Conservation (phyloP, 257 asterid species). For the Eustoma russellianum region DNA sequence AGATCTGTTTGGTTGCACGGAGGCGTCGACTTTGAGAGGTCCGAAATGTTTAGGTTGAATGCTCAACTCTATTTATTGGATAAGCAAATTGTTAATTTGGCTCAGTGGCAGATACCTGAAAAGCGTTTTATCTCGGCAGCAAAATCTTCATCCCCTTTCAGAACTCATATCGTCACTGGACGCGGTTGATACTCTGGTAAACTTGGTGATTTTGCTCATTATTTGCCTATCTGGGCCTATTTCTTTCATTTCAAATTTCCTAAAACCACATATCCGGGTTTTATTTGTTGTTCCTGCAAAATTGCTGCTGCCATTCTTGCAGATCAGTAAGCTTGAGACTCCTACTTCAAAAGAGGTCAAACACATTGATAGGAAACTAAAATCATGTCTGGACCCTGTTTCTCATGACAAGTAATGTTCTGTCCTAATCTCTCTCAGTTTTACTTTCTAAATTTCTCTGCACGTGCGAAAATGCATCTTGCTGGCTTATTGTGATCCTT, state of each 20-base stretch:
- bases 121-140: conserved; percentile 54
- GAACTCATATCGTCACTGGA: conserved; percentile 39
- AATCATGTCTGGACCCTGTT: conserved; percentile 85
- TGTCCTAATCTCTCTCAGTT: conserved; percentile 9
- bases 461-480: not conserved
- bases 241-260: not conserved
- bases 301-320: conserved; percentile 10
- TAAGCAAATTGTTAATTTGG: conserved; percentile 17
- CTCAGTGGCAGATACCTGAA: conserved; percentile 49
- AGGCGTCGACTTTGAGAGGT: conserved; percentile 72
- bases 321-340: conserved; percentile 73
- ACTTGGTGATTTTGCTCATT: not conserved
- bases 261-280: conserved; percentile 2
- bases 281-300: not conserved
- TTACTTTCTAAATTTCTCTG: not conserved
- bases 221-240: not conserved
- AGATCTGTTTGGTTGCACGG: conserved; percentile 41
- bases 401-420: conserved; percentile 74
- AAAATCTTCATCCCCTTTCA: conserved; percentile 39
- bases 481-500: no score
- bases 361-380: conserved; percentile 94
- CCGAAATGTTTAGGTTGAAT: conserved; percentile 8
- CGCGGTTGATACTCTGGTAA: conserved; percentile 60
- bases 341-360: conserved; percentile 78
- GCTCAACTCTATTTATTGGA: conserved; percentile 11